Evolutionary conservation across 2,329 filamentous ascomycete genomes (phyloP), one percentile per base, ranked within the genome.

Genomic region (Aspergillus arachidicola): DNA sequence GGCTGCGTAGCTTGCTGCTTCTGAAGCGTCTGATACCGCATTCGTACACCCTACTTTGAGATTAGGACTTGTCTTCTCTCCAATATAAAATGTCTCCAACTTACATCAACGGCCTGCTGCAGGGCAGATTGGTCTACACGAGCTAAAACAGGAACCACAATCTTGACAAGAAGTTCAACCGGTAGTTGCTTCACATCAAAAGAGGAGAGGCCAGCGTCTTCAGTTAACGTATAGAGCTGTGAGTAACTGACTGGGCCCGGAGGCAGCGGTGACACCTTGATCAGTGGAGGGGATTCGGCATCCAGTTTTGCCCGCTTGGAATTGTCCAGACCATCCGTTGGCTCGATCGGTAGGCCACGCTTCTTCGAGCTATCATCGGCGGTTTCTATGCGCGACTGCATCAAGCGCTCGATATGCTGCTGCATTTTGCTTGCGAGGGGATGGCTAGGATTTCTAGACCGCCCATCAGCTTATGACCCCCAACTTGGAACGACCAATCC

Each of bases 181-280:
- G 93, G 91, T 48, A 99, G 85, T 64, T 89, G 86, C 56, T 91
- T 89, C 41, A 94, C 93, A 75, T 97, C 92, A 73, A 98, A 97
- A 5, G 85, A 86, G 66, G 88, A 90, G 26, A 96, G 82, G 9
- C 87, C 90, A 56, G 86, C 83, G 73, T 95, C 93, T 55, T 85
- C 84, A 6, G 93, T 94, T 54, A 99, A 83, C 0, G 93, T 96
- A 75, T 93, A 99, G 4, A 99, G 82, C 65, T 96, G 91, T 6
- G 91, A 91, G 67, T 92, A 86, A 65, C 87, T 94, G 68, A 93
- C 88, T 38, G 90, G 89, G 0, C 93, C 93, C 10, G 91, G 84
- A 4, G 89, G 87, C 56, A 97, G 80, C 2, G 92, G 88, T 21
- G 91, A 89, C 30, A 93, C 87, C 60, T 87, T 84, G 43, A 81